Conservation (phyloP, 345 rosid species). For the Rhodomyrtus tomentosa region DNA sequence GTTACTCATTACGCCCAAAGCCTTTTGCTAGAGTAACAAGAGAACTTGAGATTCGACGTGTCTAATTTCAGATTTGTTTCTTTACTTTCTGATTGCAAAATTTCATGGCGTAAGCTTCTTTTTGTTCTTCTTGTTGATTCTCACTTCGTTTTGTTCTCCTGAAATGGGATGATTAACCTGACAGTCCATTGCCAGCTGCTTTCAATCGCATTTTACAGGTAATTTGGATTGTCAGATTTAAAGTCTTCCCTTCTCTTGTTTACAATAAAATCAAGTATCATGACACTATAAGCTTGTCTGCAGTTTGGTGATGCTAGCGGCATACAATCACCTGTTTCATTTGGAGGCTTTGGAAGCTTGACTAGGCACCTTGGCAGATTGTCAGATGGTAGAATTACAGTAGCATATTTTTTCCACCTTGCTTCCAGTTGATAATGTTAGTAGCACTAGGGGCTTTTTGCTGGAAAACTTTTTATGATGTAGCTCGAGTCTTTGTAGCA, state of each 20-base stretch:
- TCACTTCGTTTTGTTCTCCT: background rate
- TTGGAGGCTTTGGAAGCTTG: conserved; percentile 98
- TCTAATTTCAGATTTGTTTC: background rate
- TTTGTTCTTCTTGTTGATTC: too few species aligned
- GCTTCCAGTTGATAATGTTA: background rate
- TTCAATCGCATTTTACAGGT: conserved; percentile 93
- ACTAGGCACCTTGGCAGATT: conserved; percentile 86
- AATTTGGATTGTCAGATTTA: background rate
- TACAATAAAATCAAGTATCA: conserved; percentile 1
- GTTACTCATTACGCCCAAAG: background rate
- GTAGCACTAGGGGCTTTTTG: background rate
- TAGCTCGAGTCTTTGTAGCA: background rate
- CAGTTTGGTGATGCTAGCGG: conserved; percentile 99
- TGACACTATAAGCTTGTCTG: conserved; percentile 7
- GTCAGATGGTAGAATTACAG: conserved; percentile 44
- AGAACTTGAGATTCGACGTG: background rate
- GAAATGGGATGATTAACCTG: conserved; percentile 18
- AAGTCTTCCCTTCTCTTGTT: background rate
- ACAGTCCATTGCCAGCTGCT: conserved; percentile 88
- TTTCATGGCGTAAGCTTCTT: background rate
- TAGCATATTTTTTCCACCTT: background rate
- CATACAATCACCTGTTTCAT: conserved; percentile 95
- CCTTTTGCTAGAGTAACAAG: background rate
- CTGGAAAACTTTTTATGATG: background rate
- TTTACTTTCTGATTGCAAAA: background rate